A percentile compares a stretch with the other conserved stretches of the same genome.
phyloP scores from a whole-genome alignment of 192 early-diverging fungal species.

The Coemansia sp. region DNA sequence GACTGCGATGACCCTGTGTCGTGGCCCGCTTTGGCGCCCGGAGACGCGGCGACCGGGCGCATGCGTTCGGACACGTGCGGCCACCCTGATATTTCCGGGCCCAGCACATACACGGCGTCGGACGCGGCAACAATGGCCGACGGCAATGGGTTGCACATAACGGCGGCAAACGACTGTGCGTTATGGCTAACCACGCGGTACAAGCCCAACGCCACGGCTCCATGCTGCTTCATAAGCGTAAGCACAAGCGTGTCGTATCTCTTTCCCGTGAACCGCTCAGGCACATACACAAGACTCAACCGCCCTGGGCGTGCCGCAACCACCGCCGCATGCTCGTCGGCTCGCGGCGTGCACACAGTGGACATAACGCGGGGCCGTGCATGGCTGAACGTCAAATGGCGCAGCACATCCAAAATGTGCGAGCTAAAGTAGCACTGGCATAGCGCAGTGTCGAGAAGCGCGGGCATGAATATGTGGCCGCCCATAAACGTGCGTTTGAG shows the following conservation, averaged over 20 bases:
- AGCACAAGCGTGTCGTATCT: conserved; percentile 41
- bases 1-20: conserved; percentile 23
- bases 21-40: background rate
- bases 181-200: conserved; percentile 39
- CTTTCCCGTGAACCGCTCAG: conserved; percentile 25
- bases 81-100: conserved; percentile 37
- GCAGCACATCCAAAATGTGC: conserved; percentile 45
- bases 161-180: conserved; percentile 36
- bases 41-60: background rate
- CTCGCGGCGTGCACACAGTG: conserved; percentile 5
- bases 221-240: conserved; percentile 47
- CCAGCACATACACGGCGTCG: conserved; percentile 46
- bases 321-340: conserved; percentile 12
- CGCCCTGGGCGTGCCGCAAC: conserved; percentile 11
- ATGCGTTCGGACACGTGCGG: conserved; percentile 24
- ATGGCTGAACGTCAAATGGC: conserved; percentile 42
- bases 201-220: conserved; percentile 36
- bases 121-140: conserved; percentile 13
- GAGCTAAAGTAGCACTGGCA: conserved; percentile 55
- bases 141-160: conserved; percentile 48
- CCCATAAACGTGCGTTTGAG: conserved; percentile 52
- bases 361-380: background rate
- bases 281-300: conserved; percentile 33
- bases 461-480: conserved; percentile 48
- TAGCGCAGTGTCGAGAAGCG: conserved; percentile 43